These are phyloP conservation scores for Hypoxylon fuscum DNA, from an alignment of 495 filamentous ascomycete genomes.

Conservation along the genomic window DNA sequence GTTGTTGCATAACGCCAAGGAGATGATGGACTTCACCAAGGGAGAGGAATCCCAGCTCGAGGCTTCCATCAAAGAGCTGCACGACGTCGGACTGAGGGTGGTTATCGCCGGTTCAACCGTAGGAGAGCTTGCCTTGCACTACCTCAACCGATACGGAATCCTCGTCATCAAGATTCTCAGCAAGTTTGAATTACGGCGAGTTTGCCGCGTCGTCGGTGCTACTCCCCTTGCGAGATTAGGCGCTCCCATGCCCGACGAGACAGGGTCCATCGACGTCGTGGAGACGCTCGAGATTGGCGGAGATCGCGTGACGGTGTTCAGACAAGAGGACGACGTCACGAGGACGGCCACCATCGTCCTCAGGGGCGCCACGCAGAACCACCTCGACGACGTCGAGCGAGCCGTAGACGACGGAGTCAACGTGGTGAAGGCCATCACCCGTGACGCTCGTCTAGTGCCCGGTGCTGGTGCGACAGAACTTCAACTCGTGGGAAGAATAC, in stretches of 20 bases:
- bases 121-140: conserved; percentile 95
- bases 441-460: conserved; percentile 88
- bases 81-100: conserved; percentile 92
- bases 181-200: conserved; percentile 93
- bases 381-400: conserved; percentile 96
- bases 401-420: conserved; percentile 99
- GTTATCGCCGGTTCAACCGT: conserved; percentile 90
- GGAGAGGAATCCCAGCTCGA: conserved; percentile 95
- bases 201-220: conserved; percentile 96
- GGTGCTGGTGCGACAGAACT: conserved; percentile 97
- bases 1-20: conserved; percentile 94
- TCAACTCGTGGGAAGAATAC: conserved; percentile 91
- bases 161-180: conserved; percentile 97
- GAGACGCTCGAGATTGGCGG: conserved; percentile 99
- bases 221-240: conserved; percentile 94
- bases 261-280: conserved; percentile 93
- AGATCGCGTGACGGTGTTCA: conserved; percentile 97
- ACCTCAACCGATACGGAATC: conserved; percentile 95
- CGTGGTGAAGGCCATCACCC: conserved; percentile 97
- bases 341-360: conserved; percentile 95
- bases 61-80: conserved; percentile 88
- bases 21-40: conserved; percentile 98
- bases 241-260: conserved; percentile 99
- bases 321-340: conserved; percentile 92
- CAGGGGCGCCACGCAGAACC: conserved; percentile 95